Evolutionary conservation across 2,329 filamentous ascomycete species (phyloP).

Genomic region (Ascosphaera apis): DNA sequence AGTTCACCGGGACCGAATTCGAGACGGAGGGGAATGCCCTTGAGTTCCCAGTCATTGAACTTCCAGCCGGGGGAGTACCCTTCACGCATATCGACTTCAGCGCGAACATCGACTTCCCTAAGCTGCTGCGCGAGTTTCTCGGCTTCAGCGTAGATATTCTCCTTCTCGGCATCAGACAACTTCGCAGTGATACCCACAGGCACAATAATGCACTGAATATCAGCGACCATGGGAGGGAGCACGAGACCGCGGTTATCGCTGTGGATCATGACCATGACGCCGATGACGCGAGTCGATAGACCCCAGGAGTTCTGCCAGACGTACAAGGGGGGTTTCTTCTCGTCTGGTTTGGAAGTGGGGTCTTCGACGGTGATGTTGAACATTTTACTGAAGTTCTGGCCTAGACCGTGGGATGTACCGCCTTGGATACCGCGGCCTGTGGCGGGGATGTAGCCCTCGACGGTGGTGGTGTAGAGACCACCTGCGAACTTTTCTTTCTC

Average conservation of each 20-base stretch:
- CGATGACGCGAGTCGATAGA: constrained; percentile 86
- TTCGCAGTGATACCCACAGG: constrained; percentile 85
- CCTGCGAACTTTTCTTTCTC: constrained; percentile 97
- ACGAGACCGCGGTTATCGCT: constrained; percentile 89
- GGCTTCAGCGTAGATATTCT: constrained; percentile 53
- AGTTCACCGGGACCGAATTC: constrained; percentile 93
- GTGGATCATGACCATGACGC: constrained; percentile 98
- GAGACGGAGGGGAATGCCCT: constrained; percentile 77
- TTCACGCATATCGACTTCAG: constrained; percentile 64
- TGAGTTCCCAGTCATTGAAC: constrained; percentile 97
- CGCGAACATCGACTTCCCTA: constrained; percentile 45
- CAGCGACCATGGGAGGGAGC: constrained; percentile 71
- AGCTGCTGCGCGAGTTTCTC: constrained; percentile 47
- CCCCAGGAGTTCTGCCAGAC: constrained; percentile 99
- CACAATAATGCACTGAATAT: constrained; percentile 66
- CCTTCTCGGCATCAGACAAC: constrained; percentile 55
- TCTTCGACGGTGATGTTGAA: constrained; percentile 96
- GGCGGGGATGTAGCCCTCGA: constrained; percentile 88
- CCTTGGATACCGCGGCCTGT: constrained; percentile 95
- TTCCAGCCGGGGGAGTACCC: constrained; percentile 90
- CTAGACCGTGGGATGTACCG: constrained; percentile 78
- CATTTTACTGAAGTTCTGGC: constrained; percentile 98
- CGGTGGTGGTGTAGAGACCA: constrained; percentile 87
- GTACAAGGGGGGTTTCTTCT: constrained; percentile 57
- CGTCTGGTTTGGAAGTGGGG: constrained; percentile 35